Evolutionary conservation across 768 basidiomycete genomes (phyloP).

Genomic region (Mycena kentingensis): DNA sequence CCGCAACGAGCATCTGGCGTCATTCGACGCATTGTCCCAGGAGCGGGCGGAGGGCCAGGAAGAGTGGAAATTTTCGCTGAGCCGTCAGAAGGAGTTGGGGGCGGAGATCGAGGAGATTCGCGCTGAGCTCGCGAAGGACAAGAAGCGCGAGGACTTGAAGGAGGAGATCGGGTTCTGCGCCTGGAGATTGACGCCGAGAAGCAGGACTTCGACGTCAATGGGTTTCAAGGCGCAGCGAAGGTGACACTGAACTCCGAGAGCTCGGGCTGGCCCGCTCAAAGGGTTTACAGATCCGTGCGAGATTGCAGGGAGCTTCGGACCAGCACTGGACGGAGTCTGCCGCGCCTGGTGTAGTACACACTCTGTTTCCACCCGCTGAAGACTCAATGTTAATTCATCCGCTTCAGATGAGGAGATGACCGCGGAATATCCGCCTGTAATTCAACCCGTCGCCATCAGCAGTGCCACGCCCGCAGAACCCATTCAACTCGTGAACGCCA

Average conservation of each 20-base stretch:
- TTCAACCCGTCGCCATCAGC: too few relatives aligned
- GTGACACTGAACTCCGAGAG: not conserved
- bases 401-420: too few relatives aligned
- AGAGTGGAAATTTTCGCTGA: not conserved
- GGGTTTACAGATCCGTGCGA: too few relatives aligned
- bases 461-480: too few relatives aligned
- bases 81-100: not conserved
- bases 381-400: too few relatives aligned
- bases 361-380: too few relatives aligned
- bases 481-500: too few relatives aligned
- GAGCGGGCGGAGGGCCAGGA: not conserved
- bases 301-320: too few relatives aligned
- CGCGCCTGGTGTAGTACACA: too few relatives aligned
- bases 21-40: not conserved
- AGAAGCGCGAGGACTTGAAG: conserved; percentile 1
- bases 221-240: not conserved
- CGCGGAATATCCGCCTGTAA: too few relatives aligned
- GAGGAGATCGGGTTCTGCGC: not conserved
- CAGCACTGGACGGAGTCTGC: too few relatives aligned
- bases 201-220: not conserved
- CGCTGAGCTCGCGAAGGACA: not conserved
- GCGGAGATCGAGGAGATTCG: not conserved
- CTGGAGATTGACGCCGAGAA: not conserved
- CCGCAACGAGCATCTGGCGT: not conserved
- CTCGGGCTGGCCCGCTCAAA: not conserved